A percentile compares a stretch with the other conserved stretches of the same genome.
Evolutionary conservation across 2,329 filamentous ascomycete species (phyloP).

Genomic region (Hymenoscyphus repandus): DNA sequence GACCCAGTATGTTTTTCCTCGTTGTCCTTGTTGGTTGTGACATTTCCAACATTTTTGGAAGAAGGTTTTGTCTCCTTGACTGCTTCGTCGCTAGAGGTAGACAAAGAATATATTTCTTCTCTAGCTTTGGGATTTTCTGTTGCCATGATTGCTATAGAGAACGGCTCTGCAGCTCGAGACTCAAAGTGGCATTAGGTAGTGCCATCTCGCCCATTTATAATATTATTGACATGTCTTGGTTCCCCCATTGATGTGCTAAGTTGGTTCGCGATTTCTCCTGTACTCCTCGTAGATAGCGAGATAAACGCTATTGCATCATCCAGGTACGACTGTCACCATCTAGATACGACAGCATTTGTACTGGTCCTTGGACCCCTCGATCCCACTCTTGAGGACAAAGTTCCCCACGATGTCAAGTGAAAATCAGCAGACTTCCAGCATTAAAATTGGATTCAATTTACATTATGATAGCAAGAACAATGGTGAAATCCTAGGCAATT

Average conservation of each 20-base stretch:
- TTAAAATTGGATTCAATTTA: no score
- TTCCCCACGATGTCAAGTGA: no score
- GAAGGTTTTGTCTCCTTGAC: neutral
- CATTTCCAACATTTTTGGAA: neutral
- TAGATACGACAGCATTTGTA: neutral
- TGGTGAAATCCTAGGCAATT: no score
- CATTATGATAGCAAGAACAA: no score
- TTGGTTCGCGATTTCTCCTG: neutral
- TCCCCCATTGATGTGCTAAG: neutral
- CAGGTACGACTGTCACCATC: neutral
- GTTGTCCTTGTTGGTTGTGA: neutral
- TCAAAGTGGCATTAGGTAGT: no score
- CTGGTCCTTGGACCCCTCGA: neutral
- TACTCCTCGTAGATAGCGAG: neutral
- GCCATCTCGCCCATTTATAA: no score
- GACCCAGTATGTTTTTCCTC: neutral
- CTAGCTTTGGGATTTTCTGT: no score
- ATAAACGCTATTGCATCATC: neutral
- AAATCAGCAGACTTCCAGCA: no score
- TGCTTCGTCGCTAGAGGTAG: neutral
- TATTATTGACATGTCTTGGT: no score
- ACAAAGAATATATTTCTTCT: no score
- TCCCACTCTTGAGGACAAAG: neutral
- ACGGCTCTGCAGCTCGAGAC: no score
- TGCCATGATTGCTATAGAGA: no score